Conservation (phyloP, 805 yeast species). For the Sungouiella blattae region DNA sequence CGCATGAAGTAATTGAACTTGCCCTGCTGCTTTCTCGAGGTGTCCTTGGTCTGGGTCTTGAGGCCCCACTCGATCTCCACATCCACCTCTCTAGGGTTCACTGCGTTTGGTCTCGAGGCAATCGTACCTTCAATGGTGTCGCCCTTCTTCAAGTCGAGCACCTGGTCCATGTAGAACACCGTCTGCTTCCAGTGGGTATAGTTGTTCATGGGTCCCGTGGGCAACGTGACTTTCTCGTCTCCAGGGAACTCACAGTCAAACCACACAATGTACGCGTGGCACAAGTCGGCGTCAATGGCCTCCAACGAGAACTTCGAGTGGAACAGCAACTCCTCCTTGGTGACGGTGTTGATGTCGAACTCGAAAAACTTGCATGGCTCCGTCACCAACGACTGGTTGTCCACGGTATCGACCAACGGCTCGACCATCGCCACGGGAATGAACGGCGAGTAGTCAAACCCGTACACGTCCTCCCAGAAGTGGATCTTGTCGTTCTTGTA, state of each 20-base stretch:
- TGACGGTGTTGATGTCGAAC: conserved; percentile 87
- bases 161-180: conserved; percentile 84
- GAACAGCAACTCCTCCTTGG: conserved; percentile 77
- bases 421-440: conserved; percentile 82
- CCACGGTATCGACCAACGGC: conserved; percentile 95
- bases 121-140: conserved; percentile 71
- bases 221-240: conserved; percentile 64
- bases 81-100: conserved; percentile 88
- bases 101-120: conserved; percentile 69
- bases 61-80: conserved; percentile 64
- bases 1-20: conserved; percentile 70
- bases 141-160: conserved; percentile 69
- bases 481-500: conserved; percentile 88
- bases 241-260: conserved; percentile 89
- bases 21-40: conserved; percentile 54
- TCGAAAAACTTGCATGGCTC: conserved; percentile 67
- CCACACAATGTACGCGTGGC: conserved; percentile 92
- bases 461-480: conserved; percentile 96
- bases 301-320: conserved; percentile 62
- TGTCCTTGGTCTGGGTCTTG: conserved; percentile 40
- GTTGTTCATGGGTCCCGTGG: conserved; percentile 91
- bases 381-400: conserved; percentile 69
- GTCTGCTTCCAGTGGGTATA: conserved; percentile 99
- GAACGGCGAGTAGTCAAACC: conserved; percentile 93
- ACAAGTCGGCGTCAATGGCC: conserved; percentile 73